Base-by-base conservation (phyloP, 805 yeast genomes). In the Candida lessepsii region DNA sequence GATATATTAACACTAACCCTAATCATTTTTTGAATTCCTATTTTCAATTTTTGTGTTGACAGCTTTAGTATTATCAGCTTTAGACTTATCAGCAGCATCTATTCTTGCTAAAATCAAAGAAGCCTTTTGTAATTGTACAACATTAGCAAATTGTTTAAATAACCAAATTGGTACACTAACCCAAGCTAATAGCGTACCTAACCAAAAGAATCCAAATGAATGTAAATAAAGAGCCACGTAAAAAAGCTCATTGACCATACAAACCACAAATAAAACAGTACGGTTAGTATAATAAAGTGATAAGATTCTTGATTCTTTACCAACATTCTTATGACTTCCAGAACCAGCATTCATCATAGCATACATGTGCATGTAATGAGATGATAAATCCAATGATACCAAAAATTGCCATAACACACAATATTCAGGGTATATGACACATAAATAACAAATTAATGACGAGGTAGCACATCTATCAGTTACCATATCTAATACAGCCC, bases 311-410 rank as follows among this genome's bases (percentile, higher is more conserved):
- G 85, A 81, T 23, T 81, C 74, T 50, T 81, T 80, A 53, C 80
- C 74, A 40, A 95, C 84, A 47, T 78, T 76, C 70, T 93, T 93
- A 67, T 93, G 99, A 30, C 90, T 80, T 8, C 76, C 60, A 3
- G 85, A 80, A 14, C 98, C 98, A 27, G 80, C 70, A 39, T 81
- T 75, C 52, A 90, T 70, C 67, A 88, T 85, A 29, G 98, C 96
- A 62, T 90, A 90, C 99, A 93, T 93, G 68, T 93, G 99, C 86
- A 93, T 86, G 67, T 93, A 93, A 61, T 93, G 99, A 38, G 95
- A 85, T 2, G 97, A 89, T 53, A 93, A 74, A 50, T 86, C 95
- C 52, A 93, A 70, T 9, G 95, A 84, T 37, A 90, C 81, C 51
- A 93, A 71, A 18, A 86, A 52, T 67, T 93, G 99, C 81, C 91